Conservation (phyloP, 2,329 filamentous ascomycete species). For the Penicillium sp. region DNA sequence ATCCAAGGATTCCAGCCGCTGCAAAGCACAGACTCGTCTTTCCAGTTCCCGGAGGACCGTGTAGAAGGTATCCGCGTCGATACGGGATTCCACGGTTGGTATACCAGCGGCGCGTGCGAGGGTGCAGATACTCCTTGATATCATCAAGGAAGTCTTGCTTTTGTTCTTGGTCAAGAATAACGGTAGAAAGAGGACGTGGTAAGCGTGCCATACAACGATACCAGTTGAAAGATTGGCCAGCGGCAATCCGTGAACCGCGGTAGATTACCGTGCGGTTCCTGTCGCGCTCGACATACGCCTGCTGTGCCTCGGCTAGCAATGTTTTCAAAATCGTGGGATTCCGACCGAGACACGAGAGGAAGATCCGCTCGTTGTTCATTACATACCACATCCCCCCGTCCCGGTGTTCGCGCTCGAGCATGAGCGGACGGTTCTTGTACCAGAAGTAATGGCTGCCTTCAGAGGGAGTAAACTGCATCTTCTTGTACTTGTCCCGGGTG, state of each 20-base stretch:
- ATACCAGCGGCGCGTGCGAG: constrained; percentile 67
- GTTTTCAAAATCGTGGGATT: constrained; percentile 36
- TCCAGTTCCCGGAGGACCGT: constrained; percentile 77
- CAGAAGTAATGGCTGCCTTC: constrained; percentile 69
- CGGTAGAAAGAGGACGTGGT: constrained; percentile 55
- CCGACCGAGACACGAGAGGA: constrained; percentile 39
- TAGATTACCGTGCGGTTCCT: constrained; percentile 41
- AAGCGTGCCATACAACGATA: constrained; percentile 44
- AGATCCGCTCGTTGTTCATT: constrained; percentile 33
- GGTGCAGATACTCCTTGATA: constrained; percentile 58
- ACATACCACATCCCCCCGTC: constrained; percentile 17
- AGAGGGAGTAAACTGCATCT: constrained; percentile 61
- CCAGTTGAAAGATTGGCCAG: constrained; percentile 30
- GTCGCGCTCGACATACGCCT: constrained; percentile 38
- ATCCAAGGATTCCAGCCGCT: constrained; percentile 66
- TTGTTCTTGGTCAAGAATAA: constrained; percentile 52
- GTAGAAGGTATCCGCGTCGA: constrained; percentile 76
- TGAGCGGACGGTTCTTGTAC: constrained; percentile 59
- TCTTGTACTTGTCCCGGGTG: constrained; percentile 37
- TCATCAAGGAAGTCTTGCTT: constrained; percentile 54
- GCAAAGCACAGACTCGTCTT: constrained; percentile 73
- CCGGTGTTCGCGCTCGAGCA: constrained; percentile 31
- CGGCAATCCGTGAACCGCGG: constrained; percentile 30
- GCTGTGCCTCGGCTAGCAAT: constrained; percentile 39
- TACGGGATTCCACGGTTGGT: constrained; percentile 80